Percentiles rank a stretch among this genome's conserved stretches.
Evolutionary conservation across 2,329 filamentous ascomycete genomes (phyloP).

Genomic region (Parascedosporium putredinis): DNA sequence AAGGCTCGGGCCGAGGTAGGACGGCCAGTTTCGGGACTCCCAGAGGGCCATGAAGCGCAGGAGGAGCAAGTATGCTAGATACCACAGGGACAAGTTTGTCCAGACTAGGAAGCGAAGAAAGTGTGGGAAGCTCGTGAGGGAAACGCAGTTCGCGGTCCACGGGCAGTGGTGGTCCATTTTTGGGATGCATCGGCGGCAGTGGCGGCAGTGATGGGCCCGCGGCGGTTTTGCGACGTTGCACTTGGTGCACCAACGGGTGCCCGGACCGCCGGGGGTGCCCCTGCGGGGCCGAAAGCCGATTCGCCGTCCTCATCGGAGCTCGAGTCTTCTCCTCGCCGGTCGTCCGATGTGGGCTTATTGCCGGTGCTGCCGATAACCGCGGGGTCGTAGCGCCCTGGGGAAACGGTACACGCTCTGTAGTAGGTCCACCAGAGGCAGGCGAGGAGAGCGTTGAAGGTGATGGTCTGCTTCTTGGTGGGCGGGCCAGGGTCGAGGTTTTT

Average conservation of each 20-base stretch:
- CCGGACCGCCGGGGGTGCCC: conserved; percentile 8
- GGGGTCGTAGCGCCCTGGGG: conserved; percentile 43
- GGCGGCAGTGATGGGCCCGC: conserved; percentile 71
- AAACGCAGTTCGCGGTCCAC: conserved; percentile 78
- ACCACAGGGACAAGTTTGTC: conserved; percentile 54
- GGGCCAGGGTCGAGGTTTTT: conserved; percentile 50
- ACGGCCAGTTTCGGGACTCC: conserved; percentile 54
- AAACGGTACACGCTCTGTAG: conserved; percentile 45
- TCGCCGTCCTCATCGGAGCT: conserved; percentile 17
- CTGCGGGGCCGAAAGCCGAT: conserved; percentile 8
- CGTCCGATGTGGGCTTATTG: conserved; percentile 8
- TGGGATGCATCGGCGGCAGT: conserved; percentile 63
- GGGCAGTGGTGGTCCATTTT: conserved; percentile 85
- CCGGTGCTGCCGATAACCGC: conserved; percentile 24
- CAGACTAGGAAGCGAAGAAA: conserved; percentile 71
- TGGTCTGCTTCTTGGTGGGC: conserved; percentile 42
- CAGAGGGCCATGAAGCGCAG: conserved; percentile 51
- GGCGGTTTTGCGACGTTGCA: conserved; percentile 66
- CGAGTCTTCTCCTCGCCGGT: conserved; percentile 11
- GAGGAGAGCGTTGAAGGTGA: conserved; percentile 57
- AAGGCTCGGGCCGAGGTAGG: conserved; percentile 61
- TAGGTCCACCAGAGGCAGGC: conserved; percentile 60
- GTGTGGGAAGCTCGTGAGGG: conserved; percentile 70
- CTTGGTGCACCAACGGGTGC: conserved; percentile 59
- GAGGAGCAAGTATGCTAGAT: conserved; percentile 50